Evolutionary conservation across 768 basidiomycete species (phyloP), one percentile per base, ranked within the genome.

Genomic region (Heimioporus sp.): DNA sequence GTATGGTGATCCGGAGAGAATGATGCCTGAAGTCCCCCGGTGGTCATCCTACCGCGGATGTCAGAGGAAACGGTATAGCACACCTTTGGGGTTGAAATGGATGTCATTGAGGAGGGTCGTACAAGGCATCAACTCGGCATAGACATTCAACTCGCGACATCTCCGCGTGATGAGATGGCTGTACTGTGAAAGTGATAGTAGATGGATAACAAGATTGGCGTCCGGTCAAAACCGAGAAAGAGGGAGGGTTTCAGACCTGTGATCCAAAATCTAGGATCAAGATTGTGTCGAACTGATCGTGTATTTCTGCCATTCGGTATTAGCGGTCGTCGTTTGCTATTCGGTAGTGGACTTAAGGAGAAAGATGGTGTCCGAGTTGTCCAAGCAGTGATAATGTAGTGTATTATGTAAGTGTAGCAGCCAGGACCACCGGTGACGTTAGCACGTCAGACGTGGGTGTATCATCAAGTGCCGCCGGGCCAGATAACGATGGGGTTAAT

Each of bases 191-290:
- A 10, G 35, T 15, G 49, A 41, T 20, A 37, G 17, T n/a, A n/a
- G 19, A 17, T 10, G 15, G 38, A 55, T 47, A 43, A 46, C 37
- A 41, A 48, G 45, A 51, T 55, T 24, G 39, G 53, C 15, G 32
- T 44, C 9, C 36, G 47, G 54, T 54, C 51, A 45, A 42, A 55
- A 39, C 60, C 51, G 52, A 47, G 17, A 37, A 51, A 49, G n/a
- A 35, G 40, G 19, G 10, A n/a, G 42, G 5, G 12, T 20, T 46
- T 74, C 61, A 58, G 61, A 96, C 94, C 81, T 93, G 95, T 10
- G 94, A 97, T 48, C 96, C 96, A 71, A 98, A 98, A 71, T 98
- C 96, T 32, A 98, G 76, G 63, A 98, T 97, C 39, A 98, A 84
- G 58, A 98, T 85, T 20, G 95, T 95, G 65, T 98, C 94, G 67